phyloP scores from a whole-genome alignment of 371 early-diverging fungal species.

The Saksenaea vasiformis region DNA sequence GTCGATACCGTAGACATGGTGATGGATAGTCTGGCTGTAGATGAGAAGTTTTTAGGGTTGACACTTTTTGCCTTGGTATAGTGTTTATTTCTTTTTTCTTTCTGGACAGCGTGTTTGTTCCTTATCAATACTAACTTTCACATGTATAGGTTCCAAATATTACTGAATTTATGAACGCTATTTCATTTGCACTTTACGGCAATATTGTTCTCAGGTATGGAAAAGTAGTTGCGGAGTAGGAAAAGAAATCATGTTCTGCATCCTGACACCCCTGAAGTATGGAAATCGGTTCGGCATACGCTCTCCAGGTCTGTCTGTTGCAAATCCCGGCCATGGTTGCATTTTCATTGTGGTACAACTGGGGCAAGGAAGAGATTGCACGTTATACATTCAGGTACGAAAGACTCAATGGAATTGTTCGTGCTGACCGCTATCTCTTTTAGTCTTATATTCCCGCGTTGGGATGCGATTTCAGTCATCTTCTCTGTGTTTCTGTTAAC shows the following conservation, averaged over 20 bases:
- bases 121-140: neutral
- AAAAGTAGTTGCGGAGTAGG: neutral
- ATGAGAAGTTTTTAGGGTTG: constrained; percentile 90
- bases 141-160: constrained; percentile 74
- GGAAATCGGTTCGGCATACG: constrained; percentile 96
- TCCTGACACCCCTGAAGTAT: constrained; percentile 41
- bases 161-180: constrained; percentile 96
- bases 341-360: constrained; percentile 74
- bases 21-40: constrained; percentile 63
- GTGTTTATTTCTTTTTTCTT: too few species aligned
- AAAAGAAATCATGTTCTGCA: neutral
- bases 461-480: constrained; percentile 87
- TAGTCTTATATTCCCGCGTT: constrained; percentile 93
- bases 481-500: constrained; percentile 87
- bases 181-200: constrained; percentile 90
- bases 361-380: constrained; percentile 42
- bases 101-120: neutral
- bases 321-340: constrained; percentile 95
- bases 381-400: constrained; percentile 47
- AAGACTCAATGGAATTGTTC: neutral
- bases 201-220: constrained; percentile 84
- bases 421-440: constrained; percentile 2
- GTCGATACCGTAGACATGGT: constrained; percentile 78
- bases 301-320: constrained; percentile 90
- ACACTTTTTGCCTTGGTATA: constrained; percentile 88